Conservation (phyloP, 805 yeast genomes). For the Komagataella populi region DNA sequence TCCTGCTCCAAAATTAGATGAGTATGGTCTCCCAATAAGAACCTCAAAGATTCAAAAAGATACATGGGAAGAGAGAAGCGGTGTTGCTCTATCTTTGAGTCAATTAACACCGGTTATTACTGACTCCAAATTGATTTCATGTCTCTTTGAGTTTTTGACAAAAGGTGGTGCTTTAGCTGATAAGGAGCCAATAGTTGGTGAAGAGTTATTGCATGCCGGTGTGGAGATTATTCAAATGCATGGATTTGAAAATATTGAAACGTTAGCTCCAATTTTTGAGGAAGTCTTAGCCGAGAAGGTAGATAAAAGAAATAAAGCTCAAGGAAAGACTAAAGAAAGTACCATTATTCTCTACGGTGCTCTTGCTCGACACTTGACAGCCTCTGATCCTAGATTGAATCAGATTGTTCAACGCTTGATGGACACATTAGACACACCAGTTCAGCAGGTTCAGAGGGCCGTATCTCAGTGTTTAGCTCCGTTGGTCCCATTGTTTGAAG, state of each 20-base stretch:
- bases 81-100: conserved; percentile 58
- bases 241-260: conserved; percentile 58
- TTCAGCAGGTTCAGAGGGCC: conserved; percentile 83
- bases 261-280: conserved; percentile 74
- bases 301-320: conserved; percentile 30
- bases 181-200: conserved; percentile 55
- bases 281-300: conserved; percentile 34
- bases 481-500: conserved; percentile 37
- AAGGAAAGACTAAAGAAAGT: conserved; percentile 60
- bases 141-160: conserved; percentile 50
- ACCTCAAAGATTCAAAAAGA: conserved; percentile 50
- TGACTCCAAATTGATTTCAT: conserved; percentile 26
- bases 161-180: conserved; percentile 62
- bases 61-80: conserved; percentile 76
- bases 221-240: conserved; percentile 50
- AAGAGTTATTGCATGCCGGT: conserved; percentile 85
- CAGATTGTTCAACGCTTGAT: conserved; percentile 57
- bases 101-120: conserved; percentile 36
- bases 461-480: conserved; percentile 81
- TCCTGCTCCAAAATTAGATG: conserved; percentile 65
- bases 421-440: conserved; percentile 70
- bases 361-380: conserved; percentile 69
- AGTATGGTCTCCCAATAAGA: conserved; percentile 65
- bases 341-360: conserved; percentile 84
- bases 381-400: conserved; percentile 51